phyloP scores from a whole-genome alignment of 495 filamentous ascomycete genomes.

The Geoglossum glabrum region DNA sequence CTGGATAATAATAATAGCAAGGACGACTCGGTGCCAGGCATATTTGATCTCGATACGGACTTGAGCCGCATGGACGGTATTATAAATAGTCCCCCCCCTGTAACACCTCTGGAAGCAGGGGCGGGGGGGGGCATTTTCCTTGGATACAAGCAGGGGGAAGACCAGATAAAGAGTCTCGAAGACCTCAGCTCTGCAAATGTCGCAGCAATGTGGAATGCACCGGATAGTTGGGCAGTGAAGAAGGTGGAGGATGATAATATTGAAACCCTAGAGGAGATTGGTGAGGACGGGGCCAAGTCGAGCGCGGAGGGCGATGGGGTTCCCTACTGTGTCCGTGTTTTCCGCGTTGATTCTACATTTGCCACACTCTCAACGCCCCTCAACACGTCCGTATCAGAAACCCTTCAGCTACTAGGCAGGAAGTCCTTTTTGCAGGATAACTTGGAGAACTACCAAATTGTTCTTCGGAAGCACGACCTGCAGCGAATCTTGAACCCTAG shows the following conservation, averaged over 20 bases:
- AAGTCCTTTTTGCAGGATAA: constrained; percentile 84
- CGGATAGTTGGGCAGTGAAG: constrained; percentile 84
- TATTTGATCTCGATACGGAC: constrained; percentile 66
- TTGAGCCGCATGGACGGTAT: constrained; percentile 72
- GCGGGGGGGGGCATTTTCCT: constrained; percentile 26
- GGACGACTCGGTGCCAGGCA: constrained; percentile 9
- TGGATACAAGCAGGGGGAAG: constrained; percentile 28
- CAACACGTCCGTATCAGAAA: constrained; percentile 64
- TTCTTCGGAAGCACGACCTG: constrained; percentile 84
- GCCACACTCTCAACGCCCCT: constrained; percentile 66
- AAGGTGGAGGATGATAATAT: constrained; percentile 44
- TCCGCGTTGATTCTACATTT: constrained; percentile 82
- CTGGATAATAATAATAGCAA: neutral
- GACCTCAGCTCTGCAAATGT: constrained; percentile 13
- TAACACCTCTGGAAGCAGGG: constrained; percentile 34
- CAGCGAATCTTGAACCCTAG: constrained; percentile 53
- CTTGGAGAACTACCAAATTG: constrained; percentile 81
- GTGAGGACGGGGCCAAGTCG: constrained; percentile 32
- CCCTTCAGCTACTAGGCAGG: constrained; percentile 64
- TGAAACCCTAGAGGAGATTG: constrained; percentile 35
- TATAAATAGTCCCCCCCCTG: constrained; percentile 38
- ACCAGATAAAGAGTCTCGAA: constrained; percentile 14
- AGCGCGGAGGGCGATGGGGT: constrained; percentile 42
- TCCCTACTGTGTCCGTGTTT: constrained; percentile 86
- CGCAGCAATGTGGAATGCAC: constrained; percentile 57